phyloP scores from a whole-genome alignment of 2,329 filamentous ascomycete species.

The Ophiocordyceps robertsii region DNA sequence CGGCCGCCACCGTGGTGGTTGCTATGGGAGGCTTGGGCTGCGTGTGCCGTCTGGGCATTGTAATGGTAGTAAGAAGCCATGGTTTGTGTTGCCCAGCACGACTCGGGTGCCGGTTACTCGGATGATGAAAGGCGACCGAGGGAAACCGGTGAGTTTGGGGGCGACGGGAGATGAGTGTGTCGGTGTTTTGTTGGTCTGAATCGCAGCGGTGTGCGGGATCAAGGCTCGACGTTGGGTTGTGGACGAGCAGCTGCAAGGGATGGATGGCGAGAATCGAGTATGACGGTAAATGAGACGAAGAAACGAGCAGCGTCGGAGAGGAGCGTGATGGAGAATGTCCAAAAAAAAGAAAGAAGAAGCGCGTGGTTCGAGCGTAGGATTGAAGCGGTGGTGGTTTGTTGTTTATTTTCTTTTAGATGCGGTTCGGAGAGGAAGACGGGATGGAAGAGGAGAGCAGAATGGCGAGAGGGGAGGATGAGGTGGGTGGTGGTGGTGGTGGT shows the following conservation, averaged over 20 bases:
- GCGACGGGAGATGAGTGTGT: background rate
- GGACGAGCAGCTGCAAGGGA: background rate
- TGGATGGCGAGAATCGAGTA: background rate
- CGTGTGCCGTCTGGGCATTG: conserved; percentile 44
- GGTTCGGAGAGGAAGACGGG: background rate
- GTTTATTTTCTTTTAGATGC: background rate
- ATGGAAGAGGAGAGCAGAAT: background rate
- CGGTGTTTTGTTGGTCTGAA: background rate
- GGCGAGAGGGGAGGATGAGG: background rate
- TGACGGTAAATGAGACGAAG: background rate
- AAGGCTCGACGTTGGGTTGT: background rate
- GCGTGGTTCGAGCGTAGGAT: background rate
- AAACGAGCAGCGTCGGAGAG: background rate
- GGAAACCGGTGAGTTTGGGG: background rate
- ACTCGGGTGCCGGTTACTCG: background rate
- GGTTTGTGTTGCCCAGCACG: conserved; percentile 7
- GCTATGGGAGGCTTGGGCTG: conserved; percentile 52
- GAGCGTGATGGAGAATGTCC: background rate
- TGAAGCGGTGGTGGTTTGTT: background rate
- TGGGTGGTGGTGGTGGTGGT: background rate
- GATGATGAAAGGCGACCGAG: conserved; percentile 1
- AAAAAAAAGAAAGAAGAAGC: background rate
- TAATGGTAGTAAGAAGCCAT: conserved; percentile 56
- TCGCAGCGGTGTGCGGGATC: background rate
- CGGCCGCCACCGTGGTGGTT: conserved; percentile 60